phyloP scores from a whole-genome alignment of 352 stramenopile species.

The Elongisporangium undulatum region DNA sequence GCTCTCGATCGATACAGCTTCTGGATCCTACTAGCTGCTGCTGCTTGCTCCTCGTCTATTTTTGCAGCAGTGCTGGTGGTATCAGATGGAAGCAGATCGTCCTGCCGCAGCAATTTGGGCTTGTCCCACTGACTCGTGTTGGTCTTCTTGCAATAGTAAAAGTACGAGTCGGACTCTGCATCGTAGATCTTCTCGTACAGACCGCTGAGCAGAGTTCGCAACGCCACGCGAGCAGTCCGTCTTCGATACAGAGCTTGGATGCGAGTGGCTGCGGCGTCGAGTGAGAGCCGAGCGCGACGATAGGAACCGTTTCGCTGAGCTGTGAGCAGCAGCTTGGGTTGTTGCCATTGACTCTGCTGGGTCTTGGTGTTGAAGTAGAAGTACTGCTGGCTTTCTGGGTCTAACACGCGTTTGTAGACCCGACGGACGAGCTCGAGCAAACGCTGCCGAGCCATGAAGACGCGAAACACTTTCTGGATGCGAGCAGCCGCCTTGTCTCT shows the following conservation, averaged over 20 bases:
- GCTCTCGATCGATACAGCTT: constrained; percentile 26
- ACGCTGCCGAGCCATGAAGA: constrained; percentile 14
- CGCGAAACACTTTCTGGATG: constrained; percentile 27
- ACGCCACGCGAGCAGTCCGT: not conserved
- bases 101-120: constrained; percentile 10
- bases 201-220: not conserved
- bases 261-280: not conserved
- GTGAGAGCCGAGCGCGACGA: not conserved
- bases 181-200: constrained; percentile 30
- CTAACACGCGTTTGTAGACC: constrained; percentile 24
- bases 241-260: not conserved
- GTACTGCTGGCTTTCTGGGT: constrained; percentile 26
- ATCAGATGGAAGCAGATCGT: not conserved
- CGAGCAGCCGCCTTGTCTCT: constrained; percentile 3
- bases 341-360: constrained; percentile 26
- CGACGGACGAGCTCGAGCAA: constrained; percentile 20
- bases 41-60: not conserved
- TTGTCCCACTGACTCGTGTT: constrained; percentile 28
- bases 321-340: constrained; percentile 16
- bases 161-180: constrained; percentile 19
- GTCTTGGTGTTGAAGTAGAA: constrained; percentile 49
- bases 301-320: not conserved
- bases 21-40: constrained; percentile 33
- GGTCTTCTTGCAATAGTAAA: constrained; percentile 25
- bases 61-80: not conserved